A percentile compares a stretch with the other conserved stretches of the same genome.
phyloP scores from a whole-genome alignment of 176 grass and related monocot genomes.

The Carex parvula region DNA sequence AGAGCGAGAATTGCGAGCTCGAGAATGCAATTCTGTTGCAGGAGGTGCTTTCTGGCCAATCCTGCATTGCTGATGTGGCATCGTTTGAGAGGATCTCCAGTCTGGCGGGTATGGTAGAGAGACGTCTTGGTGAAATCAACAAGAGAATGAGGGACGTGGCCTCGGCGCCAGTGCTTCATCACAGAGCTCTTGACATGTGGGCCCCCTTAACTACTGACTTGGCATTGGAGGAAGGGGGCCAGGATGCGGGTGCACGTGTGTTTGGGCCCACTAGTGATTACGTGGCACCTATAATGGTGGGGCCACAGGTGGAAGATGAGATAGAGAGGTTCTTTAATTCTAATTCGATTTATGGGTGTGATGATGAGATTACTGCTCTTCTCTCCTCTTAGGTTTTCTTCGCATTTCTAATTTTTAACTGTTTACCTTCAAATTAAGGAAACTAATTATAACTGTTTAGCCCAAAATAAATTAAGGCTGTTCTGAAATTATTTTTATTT shows the following conservation, averaged over 20 bases:
- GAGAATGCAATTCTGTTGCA: neutral
- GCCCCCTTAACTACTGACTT: neutral
- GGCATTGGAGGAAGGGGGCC: neutral
- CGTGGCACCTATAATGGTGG: neutral
- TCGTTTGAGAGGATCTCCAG: neutral
- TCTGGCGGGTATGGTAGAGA: neutral
- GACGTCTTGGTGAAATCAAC: neutral
- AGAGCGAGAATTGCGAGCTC: neutral
- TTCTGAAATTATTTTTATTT: too few species aligned
- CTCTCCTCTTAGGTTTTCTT: neutral
- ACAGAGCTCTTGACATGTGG: neutral
- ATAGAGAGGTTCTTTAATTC: neutral
- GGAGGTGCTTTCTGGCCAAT: neutral
- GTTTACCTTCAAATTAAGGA: too few species aligned
- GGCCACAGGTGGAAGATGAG: neutral
- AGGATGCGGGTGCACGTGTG: neutral
- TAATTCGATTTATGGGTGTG: neutral
- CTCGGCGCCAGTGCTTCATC: neutral
- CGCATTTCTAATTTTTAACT: too few species aligned
- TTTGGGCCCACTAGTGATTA: neutral
- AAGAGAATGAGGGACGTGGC: neutral
- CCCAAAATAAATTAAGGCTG: too few species aligned
- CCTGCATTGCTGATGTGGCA: neutral
- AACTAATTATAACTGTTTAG: too few species aligned
- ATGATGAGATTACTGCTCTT: conserved; percentile 5